Evolutionary conservation across 805 yeast species (phyloP).

Genomic region (Schwanniomyces polymorphus): DNA sequence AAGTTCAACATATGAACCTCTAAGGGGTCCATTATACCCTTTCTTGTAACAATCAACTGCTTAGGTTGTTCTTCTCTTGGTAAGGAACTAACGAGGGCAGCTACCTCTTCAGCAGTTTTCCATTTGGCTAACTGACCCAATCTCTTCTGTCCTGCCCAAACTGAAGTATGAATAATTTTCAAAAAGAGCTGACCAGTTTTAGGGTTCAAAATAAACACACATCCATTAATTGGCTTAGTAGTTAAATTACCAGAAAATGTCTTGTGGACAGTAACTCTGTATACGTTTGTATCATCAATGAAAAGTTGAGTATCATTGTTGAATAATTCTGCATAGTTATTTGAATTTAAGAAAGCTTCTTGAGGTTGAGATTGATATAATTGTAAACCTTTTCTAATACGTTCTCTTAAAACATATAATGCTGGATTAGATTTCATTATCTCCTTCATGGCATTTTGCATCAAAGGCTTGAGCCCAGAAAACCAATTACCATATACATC

Average conservation of each 20-base stretch:
- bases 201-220: conserved; percentile 86
- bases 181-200: conserved; percentile 86
- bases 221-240: conserved; percentile 92
- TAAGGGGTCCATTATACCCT: conserved; percentile 89
- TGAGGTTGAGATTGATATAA: conserved; percentile 92
- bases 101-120: conserved; percentile 98
- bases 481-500: conserved; percentile 98
- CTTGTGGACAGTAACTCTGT: conserved; percentile 86
- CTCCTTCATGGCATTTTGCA: conserved; percentile 90
- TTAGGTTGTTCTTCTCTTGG: conserved; percentile 95
- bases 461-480: conserved; percentile 85
- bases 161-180: conserved; percentile 88
- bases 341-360: conserved; percentile 85
- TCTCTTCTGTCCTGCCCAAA: conserved; percentile 96
- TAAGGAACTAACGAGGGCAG: conserved; percentile 82
- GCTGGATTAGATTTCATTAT: conserved; percentile 96
- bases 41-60: conserved; percentile 85
- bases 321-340: conserved; percentile 87
- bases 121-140: conserved; percentile 92
- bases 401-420: conserved; percentile 82
- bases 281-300: conserved; percentile 92
- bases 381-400: conserved; percentile 92
- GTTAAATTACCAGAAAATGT: conserved; percentile 92
- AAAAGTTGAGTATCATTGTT: conserved; percentile 81
- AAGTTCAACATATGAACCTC: conserved; percentile 97